Evolutionary conservation across 495 filamentous ascomycete genomes (phyloP).

Genomic region (Tuber aestivum): DNA sequence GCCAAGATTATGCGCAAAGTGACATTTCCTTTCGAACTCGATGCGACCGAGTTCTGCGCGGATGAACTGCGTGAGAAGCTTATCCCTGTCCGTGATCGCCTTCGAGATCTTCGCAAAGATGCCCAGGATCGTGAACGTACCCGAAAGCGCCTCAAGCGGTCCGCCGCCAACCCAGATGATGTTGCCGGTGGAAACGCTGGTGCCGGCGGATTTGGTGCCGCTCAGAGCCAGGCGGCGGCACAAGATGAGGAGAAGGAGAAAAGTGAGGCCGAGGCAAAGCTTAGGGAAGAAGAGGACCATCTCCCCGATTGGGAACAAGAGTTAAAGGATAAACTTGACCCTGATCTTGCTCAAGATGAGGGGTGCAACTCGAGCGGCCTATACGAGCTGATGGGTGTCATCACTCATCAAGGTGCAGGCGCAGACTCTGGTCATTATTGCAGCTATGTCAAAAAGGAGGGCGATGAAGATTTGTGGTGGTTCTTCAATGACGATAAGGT

Average conservation of each 20-base stretch:
- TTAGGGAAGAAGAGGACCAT: conserved; percentile 48
- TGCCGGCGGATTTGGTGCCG: conserved; percentile 35
- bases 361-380: conserved; percentile 86
- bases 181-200: conserved; percentile 42
- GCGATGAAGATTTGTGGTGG: conserved; percentile 85
- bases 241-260: conserved; percentile 44
- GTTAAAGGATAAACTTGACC: conserved; percentile 51
- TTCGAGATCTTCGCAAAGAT: conserved; percentile 90
- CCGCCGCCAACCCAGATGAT: conserved; percentile 47
- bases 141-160: conserved; percentile 77
- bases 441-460: conserved; percentile 89
- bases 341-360: conserved; percentile 63
- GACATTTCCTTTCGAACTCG: conserved; percentile 86
- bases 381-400: conserved; percentile 87
- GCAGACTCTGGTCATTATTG: conserved; percentile 98
- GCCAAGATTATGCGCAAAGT: conserved; percentile 99
- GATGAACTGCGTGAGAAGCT: conserved; percentile 77
- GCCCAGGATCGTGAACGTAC: conserved; percentile 83
- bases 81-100: conserved; percentile 86
- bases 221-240: conserved; percentile 31
- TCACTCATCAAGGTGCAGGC: conserved; percentile 96
- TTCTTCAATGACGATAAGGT: conserved; percentile 99
- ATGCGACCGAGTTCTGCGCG: conserved; percentile 91
- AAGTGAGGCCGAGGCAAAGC: conserved; percentile 50
- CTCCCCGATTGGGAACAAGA: conserved; percentile 49